These are phyloP conservation scores for Typha latifolia DNA, from an alignment of 176 grass and related monocot genomes.

Conservation along the genomic window DNA sequence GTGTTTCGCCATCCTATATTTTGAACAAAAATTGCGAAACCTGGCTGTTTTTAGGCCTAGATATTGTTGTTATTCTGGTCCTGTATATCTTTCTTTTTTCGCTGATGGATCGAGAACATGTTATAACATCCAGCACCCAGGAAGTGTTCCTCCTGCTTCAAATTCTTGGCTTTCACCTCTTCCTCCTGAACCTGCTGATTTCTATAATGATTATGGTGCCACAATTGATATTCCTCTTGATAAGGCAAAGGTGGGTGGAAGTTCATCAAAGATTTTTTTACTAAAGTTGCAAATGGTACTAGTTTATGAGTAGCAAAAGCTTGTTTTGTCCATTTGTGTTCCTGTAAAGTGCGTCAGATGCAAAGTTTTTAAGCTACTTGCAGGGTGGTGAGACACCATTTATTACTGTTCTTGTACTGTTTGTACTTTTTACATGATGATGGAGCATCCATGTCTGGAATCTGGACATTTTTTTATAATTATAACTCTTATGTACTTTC, in stretches of 20 bases:
- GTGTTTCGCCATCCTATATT: too few species aligned
- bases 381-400: too few species aligned
- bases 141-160: constrained; percentile 7
- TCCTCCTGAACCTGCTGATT: constrained; percentile 83
- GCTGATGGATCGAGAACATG: background rate
- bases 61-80: background rate
- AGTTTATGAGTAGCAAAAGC: background rate
- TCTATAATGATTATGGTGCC: constrained; percentile 66
- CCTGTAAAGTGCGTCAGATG: too few species aligned
- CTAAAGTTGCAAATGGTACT: background rate
- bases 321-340: constrained; percentile 8
- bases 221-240: constrained; percentile 86
- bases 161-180: constrained; percentile 80
- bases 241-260: constrained; percentile 35
- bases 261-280: background rate
- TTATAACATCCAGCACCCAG: constrained; percentile 1
- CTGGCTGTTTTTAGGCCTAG: background rate
- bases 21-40: background rate
- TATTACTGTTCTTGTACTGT: background rate
- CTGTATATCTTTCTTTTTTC: background rate
- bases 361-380: too few species aligned
- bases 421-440: background rate
- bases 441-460: background rate
- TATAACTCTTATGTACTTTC: background rate
- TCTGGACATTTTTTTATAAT: background rate